phyloP scores from a whole-genome alignment of 345 rosid species.

The Eucalyptus marginata region DNA sequence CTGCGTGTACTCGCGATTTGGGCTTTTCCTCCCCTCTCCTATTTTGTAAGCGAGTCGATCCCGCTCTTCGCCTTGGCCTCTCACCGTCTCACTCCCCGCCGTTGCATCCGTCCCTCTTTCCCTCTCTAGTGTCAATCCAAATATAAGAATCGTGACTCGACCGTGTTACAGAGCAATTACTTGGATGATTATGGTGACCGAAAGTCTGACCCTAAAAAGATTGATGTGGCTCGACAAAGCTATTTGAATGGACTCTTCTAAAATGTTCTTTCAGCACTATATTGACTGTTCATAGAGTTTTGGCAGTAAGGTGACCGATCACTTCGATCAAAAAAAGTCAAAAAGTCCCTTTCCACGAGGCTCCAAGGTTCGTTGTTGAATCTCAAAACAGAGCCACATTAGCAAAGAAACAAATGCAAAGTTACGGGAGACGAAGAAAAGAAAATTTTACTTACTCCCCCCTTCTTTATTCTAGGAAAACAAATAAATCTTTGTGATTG shows the following conservation, averaged over 20 bases:
- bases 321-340: too few species aligned
- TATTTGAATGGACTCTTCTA: not conserved
- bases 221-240: rapidly evolving
- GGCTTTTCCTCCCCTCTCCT: not conserved
- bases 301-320: not conserved
- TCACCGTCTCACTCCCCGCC: not conserved
- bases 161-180: not conserved
- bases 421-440: not conserved
- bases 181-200: not conserved
- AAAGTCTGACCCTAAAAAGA: not conserved
- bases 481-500: not conserved
- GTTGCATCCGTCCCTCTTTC: not conserved
- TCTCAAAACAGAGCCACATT: not conserved
- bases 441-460: not conserved
- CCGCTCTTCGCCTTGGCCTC: not conserved
- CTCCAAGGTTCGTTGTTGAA: not conserved
- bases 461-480: not conserved
- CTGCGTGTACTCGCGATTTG: not conserved
- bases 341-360: not conserved
- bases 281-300: not conserved
- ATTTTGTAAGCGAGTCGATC: not conserved
- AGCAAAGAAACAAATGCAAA: not conserved
- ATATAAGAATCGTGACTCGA: not conserved
- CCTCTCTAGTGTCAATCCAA: not conserved
- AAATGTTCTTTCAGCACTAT: not conserved